Evolutionary conservation across 1,284 basidiomycete genomes (phyloP).

Genomic region (Coniferiporia weirii): DNA sequence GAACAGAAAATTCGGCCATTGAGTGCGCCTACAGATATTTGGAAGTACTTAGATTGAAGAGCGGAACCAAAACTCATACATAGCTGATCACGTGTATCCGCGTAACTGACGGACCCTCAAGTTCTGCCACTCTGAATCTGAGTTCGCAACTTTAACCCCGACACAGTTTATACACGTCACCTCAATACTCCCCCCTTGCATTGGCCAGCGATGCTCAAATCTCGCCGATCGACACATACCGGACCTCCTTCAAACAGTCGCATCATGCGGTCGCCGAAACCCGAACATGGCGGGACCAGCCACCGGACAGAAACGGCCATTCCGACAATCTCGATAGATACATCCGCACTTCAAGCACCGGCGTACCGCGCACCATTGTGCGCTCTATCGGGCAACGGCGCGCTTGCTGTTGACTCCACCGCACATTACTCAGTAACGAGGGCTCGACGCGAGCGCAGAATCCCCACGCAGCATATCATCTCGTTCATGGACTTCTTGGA

Average conservation of each 20-base stretch:
- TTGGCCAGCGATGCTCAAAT: not conserved
- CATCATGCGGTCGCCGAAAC: not conserved
- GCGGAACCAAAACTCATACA: too few relatives aligned
- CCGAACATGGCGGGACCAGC: not conserved
- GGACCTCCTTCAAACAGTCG: not conserved
- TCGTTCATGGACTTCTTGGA: constrained; percentile 34
- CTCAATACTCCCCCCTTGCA: not conserved
- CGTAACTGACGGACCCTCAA: too few relatives aligned
- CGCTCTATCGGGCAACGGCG: not conserved
- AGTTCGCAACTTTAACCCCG: not conserved
- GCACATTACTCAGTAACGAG: not conserved
- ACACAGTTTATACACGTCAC: too few relatives aligned
- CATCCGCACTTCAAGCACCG: not conserved
- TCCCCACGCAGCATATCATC: constrained; percentile 29
- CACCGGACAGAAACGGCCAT: not conserved
- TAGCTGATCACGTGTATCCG: too few relatives aligned
- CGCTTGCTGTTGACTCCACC: not conserved
- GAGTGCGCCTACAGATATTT: too few relatives aligned
- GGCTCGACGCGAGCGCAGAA: constrained; percentile 1
- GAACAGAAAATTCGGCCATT: too few relatives aligned
- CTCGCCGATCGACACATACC: not conserved
- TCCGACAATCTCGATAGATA: constrained; percentile 10
- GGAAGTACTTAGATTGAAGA: too few relatives aligned
- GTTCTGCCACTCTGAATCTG: too few relatives aligned
- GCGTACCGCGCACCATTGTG: not conserved